Percentiles rank a stretch among this genome's conserved stretches.
Conservation (phyloP, 2,329 filamentous ascomycete genomes). For the Aspergillus awamori region DNA sequence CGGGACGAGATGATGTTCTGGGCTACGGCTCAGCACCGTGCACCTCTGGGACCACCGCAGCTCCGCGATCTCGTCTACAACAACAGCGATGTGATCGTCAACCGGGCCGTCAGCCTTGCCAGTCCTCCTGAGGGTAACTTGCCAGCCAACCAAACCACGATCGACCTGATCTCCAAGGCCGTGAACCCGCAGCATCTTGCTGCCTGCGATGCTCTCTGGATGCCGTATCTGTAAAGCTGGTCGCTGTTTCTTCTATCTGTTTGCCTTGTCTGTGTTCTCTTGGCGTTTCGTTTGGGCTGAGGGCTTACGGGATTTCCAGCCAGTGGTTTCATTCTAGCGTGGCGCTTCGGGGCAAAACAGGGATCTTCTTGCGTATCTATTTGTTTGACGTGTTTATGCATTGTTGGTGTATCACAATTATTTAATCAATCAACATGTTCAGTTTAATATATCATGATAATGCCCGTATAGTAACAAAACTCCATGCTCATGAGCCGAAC, state of each 20-base stretch:
- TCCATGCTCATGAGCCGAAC: constrained; percentile 14
- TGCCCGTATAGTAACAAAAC: neutral
- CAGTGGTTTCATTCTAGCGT: constrained; percentile 26
- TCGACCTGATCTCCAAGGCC: constrained; percentile 89
- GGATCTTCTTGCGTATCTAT: constrained; percentile 15
- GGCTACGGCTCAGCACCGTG: constrained; percentile 79
- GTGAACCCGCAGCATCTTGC: constrained; percentile 89
- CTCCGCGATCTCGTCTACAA: constrained; percentile 77
- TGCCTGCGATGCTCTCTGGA: constrained; percentile 91
- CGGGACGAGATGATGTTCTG: constrained; percentile 98
- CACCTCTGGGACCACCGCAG: constrained; percentile 65
- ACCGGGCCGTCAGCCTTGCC: constrained; percentile 82
- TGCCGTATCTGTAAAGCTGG: constrained; percentile 77
- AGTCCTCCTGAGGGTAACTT: constrained; percentile 75
- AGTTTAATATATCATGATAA: neutral
- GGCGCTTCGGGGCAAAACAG: constrained; percentile 25
- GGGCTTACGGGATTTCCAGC: neutral
- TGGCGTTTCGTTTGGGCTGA: constrained; percentile 15
- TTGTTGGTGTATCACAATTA: constrained; percentile 13
- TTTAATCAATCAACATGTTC: constrained; percentile 6
- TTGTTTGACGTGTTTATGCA: constrained; percentile 12
- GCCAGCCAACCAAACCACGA: constrained; percentile 94
- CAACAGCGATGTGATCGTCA: constrained; percentile 90
- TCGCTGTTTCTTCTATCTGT: constrained; percentile 15
- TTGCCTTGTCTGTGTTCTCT: constrained; percentile 20